Conservation (phyloP, 345 rosid genomes). For the Eucalyptus pauciflora region DNA sequence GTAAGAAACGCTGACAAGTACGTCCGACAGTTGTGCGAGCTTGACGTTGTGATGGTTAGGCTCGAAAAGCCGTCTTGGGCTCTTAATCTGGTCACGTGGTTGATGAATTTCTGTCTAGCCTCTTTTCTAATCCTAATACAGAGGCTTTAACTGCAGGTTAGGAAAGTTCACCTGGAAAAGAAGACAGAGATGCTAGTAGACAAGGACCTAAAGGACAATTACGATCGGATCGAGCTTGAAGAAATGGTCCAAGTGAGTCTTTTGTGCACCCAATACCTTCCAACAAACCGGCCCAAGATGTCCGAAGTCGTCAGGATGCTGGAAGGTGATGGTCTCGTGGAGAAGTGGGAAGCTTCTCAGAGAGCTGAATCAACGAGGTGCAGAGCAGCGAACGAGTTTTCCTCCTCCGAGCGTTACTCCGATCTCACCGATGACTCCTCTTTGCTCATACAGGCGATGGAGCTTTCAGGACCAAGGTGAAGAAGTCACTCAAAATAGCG, state of each 20-base stretch:
- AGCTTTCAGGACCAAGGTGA: constrained; percentile 94
- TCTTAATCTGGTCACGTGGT: neutral
- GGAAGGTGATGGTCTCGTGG: constrained; percentile 92
- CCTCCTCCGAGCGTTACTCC: constrained; percentile 65
- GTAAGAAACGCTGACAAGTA: neutral
- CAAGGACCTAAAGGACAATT: constrained; percentile 65
- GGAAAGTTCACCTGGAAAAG: constrained; percentile 82
- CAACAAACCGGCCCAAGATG: constrained; percentile 81
- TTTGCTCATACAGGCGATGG: constrained; percentile 76
- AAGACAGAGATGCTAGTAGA: constrained; percentile 77
- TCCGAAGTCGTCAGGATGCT: constrained; percentile 94
- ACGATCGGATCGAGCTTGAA: constrained; percentile 67
- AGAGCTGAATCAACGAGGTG: constrained; percentile 50
- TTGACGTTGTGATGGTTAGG: neutral
- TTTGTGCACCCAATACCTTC: constrained; percentile 76
- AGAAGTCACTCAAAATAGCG: neutral
- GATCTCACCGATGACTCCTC: constrained; percentile 90
- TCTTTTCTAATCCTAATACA: neutral
- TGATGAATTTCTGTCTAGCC: neutral
- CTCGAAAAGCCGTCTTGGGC: neutral
- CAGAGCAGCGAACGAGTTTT: constrained; percentile 59
- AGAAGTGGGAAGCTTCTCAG: constrained; percentile 97
- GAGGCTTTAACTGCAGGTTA: constrained; percentile 39
- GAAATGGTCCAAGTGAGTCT: constrained; percentile 87
- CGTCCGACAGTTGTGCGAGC: neutral